A percentile compares a stretch with the other conserved stretches of the same genome.
Evolutionary conservation across 2,329 filamentous ascomycete genomes (phyloP).

Genomic region (Hansfordia pulvinata): DNA sequence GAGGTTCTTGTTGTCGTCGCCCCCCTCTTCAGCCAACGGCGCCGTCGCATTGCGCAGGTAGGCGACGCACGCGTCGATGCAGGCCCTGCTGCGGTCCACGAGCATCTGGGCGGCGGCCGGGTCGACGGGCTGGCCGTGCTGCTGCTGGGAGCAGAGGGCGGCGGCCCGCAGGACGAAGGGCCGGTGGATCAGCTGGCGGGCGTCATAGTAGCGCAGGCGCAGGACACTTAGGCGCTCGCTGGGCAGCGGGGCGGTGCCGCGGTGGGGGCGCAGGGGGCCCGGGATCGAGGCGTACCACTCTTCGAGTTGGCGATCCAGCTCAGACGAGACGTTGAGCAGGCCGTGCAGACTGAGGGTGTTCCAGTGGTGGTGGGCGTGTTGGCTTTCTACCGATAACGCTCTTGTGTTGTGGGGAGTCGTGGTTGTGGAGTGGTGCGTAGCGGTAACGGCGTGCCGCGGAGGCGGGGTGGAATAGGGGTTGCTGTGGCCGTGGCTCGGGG

Average conservation of each 20-base stretch:
- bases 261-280: conserved; percentile 28
- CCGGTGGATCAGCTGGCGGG: conserved; percentile 54
- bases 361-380: too few species aligned
- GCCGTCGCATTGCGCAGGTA: conserved; percentile 20
- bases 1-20: too few species aligned
- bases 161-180: conserved; percentile 32
- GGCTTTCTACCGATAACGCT: too few species aligned
- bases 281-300: conserved; percentile 23
- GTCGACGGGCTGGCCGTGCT: conserved; percentile 9
- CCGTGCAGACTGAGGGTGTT: conserved; percentile 14
- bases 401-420: too few species aligned
- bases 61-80: conserved; percentile 19
- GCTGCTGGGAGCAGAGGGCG: conserved; percentile 10
- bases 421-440: too few species aligned
- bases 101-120: conserved; percentile 14
- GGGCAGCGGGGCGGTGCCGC: conserved; percentile 41
- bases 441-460: too few species aligned
- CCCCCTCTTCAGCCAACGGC: too few species aligned
- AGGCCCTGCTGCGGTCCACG: conserved; percentile 19
- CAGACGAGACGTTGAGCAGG: conserved; percentile 17
- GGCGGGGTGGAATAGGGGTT: too few species aligned
- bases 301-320: conserved; percentile 23
- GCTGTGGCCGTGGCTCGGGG: too few species aligned
- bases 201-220: conserved; percentile 60
- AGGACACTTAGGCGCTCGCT: conserved; percentile 53